Evolutionary conservation across 805 yeast species (phyloP), one percentile per base, ranked within the genome.

Genomic region (Metschnikowia drakensbergensis): DNA sequence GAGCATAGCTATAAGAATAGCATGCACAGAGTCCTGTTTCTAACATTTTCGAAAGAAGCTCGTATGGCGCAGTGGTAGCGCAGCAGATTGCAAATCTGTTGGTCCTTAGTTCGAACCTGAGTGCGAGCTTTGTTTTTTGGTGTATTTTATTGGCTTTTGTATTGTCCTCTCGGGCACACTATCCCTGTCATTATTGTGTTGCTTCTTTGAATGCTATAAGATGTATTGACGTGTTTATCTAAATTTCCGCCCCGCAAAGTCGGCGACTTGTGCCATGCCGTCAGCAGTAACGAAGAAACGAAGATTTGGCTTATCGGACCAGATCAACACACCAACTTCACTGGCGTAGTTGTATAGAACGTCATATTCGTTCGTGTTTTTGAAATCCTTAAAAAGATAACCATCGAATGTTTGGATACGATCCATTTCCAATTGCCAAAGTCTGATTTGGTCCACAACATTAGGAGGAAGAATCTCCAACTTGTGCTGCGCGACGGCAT

Each of bases 21-120:
- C n/a, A n/a, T n/a, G n/a, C n/a, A n/a, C n/a, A n/a, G n/a, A n/a
- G n/a, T n/a, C n/a, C n/a, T n/a, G n/a, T n/a, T n/a, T n/a, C n/a
- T n/a, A n/a, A n/a, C n/a, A n/a, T 17, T 17, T 17, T 17, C 17
- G 17, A 17, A 17, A 40, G 11, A 44, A 60, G 85, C 83, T 78
- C 76, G 83, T 78, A 77, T 87, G 90, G 95, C 94, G 90, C 91
- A 87, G 94, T 83, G 94, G 96, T 86, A 87, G 92, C 91, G 95
- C 94, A 86, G 90, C 88, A 84, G 96, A 88, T 88, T 88, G 95
- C 96, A 88, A 87, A 86, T 88, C 96, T 86, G 87, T 83, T 86
- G 95, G 96, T 88, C 94, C 90, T 84, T 82, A 84, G 96, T 88
- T 88, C 96, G 83, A 88, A 68, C 83, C 96, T 84, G 95, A 84